Evolutionary conservation across 805 yeast species (phyloP).

Genomic region (Metschnikowia orientalis): DNA sequence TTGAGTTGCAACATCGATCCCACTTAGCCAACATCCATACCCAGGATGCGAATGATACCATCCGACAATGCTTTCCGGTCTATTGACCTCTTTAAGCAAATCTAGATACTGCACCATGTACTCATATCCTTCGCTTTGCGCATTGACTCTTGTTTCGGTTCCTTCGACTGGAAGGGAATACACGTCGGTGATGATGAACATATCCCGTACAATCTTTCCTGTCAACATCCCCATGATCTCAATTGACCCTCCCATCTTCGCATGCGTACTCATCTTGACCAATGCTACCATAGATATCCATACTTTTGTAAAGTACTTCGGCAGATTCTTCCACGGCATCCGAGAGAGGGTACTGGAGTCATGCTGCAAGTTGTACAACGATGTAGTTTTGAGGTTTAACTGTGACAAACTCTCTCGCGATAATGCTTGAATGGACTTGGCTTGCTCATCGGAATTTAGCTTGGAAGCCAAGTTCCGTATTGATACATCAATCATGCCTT

Average conservation of each 20-base stretch:
- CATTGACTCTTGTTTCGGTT: conserved; percentile 93
- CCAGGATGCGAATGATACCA: conserved; percentile 99
- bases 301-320: conserved; percentile 57
- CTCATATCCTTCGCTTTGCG: conserved; percentile 90
- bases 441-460: no score
- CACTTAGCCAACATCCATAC: conserved; percentile 93
- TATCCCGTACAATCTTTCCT: conserved; percentile 58
- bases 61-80: conserved; percentile 72
- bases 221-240: conserved; percentile 96
- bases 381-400: conserved; percentile 4
- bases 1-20: conserved; percentile 91
- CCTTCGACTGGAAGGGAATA: conserved; percentile 92
- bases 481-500: no score
- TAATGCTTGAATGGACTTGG: background rate
- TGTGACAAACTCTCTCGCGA: background rate
- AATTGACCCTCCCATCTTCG: conserved; percentile 76
- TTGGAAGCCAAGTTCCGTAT: no score
- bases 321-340: conserved; percentile 55
- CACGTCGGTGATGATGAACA: conserved; percentile 70
- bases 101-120: conserved; percentile 85
- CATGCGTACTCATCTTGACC: conserved; percentile 73
- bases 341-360: conserved; percentile 9
- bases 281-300: conserved; percentile 69
- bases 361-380: conserved; percentile 10
- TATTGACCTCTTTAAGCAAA: conserved; percentile 44